Percentiles rank a stretch among this genome's conserved stretches.
Evolutionary conservation across 1,284 basidiomycete species (phyloP).

Genomic region (Phaffia rhodozyma): DNA sequence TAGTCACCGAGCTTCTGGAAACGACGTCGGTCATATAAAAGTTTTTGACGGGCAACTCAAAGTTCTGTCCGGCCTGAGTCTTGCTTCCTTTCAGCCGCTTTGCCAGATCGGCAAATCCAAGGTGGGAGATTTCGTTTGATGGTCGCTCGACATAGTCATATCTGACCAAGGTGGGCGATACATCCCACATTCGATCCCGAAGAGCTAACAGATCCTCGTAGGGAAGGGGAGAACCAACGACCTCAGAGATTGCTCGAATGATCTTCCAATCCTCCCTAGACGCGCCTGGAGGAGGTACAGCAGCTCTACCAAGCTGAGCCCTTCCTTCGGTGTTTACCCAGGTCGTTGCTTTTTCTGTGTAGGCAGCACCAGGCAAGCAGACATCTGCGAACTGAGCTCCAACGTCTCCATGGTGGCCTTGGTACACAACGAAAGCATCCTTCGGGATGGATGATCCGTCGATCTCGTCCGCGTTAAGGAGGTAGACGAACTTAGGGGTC

Average conservation of each 20-base stretch:
- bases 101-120: slow-evolving; percentile 54
- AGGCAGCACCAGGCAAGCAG: slow-evolving; percentile 81
- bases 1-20: slow-evolving; percentile 39
- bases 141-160: slow-evolving; percentile 77
- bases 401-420: slow-evolving; percentile 95
- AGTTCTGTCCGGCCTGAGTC: slow-evolving; percentile 35
- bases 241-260: slow-evolving; percentile 85
- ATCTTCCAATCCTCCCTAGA: slow-evolving; percentile 99
- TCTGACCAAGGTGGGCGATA: slow-evolving; percentile 79
- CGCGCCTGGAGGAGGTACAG: slow-evolving; percentile 89
- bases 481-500: slow-evolving; percentile 90
- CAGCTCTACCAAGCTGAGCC: slow-evolving; percentile 77
- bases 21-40: slow-evolving; percentile 79
- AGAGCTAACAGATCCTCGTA: slow-evolving; percentile 84
- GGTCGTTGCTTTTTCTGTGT: slow-evolving; percentile 89
- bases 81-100: slow-evolving; percentile 45
- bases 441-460: slow-evolving; percentile 81
- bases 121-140: slow-evolving; percentile 54
- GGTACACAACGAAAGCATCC: slow-evolving; percentile 96
- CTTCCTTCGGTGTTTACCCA: slow-evolving; percentile 98
- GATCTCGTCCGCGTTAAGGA: slow-evolving; percentile 92
- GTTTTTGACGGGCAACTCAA: slow-evolving; percentile 75
- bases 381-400: slow-evolving; percentile 96
- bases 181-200: slow-evolving; percentile 93
- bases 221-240: slow-evolving; percentile 63